A percentile compares a stretch with the other conserved stretches of the same genome.
phyloP scores from a whole-genome alignment of 345 rosid species.

The Euphorbia tirucalli region DNA sequence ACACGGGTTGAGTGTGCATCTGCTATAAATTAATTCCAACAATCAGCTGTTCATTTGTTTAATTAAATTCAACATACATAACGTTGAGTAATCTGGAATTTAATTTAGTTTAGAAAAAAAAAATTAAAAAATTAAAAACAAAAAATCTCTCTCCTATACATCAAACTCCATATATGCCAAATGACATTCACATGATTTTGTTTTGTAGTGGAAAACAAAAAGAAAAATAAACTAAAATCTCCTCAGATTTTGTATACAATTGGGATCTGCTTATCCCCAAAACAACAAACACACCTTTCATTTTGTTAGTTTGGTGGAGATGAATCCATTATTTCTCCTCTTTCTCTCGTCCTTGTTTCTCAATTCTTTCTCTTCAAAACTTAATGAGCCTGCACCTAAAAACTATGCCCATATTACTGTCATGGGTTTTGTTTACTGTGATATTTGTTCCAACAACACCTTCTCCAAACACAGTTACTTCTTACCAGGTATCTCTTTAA shows the following conservation, averaged over 20 bases:
- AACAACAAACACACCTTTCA: slow-evolving; percentile 26
- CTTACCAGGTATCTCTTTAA: slow-evolving; percentile 57
- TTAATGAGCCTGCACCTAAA: slow-evolving; percentile 25
- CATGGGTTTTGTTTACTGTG: slow-evolving; percentile 94
- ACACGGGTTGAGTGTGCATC: not conserved
- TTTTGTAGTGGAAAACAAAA: slow-evolving; percentile 38
- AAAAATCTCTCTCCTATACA: slow-evolving; percentile 21
- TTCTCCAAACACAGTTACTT: slow-evolving; percentile 96
- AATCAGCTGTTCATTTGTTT: too few species aligned
- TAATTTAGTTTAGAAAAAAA: too few species aligned
- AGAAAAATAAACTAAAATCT: slow-evolving; percentile 35
- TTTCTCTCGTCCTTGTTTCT: slow-evolving; percentile 35
- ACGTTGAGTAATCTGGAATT: too few species aligned
- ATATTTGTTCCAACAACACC: slow-evolving; percentile 93
- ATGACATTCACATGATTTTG: slow-evolving; percentile 65
- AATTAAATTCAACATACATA: too few species aligned
- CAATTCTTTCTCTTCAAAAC: slow-evolving; percentile 37
- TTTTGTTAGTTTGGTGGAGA: slow-evolving; percentile 28
- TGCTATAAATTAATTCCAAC: slow-evolving; percentile 15
- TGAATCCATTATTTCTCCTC: slow-evolving; percentile 43
- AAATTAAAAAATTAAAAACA: too few species aligned
- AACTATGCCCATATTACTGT: slow-evolving; percentile 55
- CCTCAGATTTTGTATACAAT: slow-evolving; percentile 26
- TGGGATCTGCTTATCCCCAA: slow-evolving; percentile 30
- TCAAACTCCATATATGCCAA: slow-evolving; percentile 44